Conservation (phyloP, 345 rosid species). For the Stellera chamaejasme region DNA sequence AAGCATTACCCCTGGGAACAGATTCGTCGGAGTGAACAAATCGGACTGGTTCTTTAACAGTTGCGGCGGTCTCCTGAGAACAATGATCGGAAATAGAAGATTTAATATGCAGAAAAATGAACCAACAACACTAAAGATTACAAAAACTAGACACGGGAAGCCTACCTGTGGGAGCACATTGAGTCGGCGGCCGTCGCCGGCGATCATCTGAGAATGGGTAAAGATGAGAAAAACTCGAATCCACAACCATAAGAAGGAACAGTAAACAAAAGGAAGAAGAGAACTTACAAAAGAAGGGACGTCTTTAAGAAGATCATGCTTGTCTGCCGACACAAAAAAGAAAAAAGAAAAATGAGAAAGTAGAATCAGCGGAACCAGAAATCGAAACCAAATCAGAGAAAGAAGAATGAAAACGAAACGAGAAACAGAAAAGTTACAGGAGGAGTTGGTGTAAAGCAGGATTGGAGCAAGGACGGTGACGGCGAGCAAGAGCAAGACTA, state of each 20-base stretch:
- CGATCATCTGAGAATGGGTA: constrained; percentile 37
- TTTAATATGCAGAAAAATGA: constrained; percentile 19
- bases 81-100: constrained; percentile 8
- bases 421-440: constrained; percentile 6
- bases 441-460: constrained; percentile 47
- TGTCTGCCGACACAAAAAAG: constrained; percentile 33
- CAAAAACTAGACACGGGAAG: neutral
- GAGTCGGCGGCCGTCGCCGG: constrained; percentile 44
- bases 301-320: constrained; percentile 62
- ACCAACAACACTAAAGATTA: neutral
- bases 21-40: constrained; percentile 40
- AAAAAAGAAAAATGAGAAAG: neutral
- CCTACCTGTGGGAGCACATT: constrained; percentile 70
- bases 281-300: constrained; percentile 51
- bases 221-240: neutral
- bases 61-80: constrained; percentile 46
- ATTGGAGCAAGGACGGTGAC: constrained; percentile 79
- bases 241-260: constrained; percentile 1
- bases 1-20: neutral
- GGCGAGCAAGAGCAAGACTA: constrained; percentile 55
- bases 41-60: constrained; percentile 44
- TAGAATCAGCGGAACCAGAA: constrained; percentile 2
- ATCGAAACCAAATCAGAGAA: constrained; percentile 3
- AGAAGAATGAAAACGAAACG: neutral
- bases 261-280: neutral